phyloP scores from a whole-genome alignment of 257 asterid species.

The Solanum sejunctum region DNA sequence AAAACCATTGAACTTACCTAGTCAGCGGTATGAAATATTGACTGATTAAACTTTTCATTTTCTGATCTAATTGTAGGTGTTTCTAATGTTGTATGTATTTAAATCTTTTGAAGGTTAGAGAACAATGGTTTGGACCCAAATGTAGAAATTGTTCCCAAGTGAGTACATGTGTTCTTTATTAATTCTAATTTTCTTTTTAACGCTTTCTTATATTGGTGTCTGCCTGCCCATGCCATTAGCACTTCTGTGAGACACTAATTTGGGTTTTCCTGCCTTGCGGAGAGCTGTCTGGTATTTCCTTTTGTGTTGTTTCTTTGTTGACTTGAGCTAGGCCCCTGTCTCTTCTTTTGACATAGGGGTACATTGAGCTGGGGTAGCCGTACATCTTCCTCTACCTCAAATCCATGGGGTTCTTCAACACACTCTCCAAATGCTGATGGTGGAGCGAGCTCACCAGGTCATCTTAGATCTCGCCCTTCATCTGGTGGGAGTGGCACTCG shows the following conservation, averaged over 20 bases:
- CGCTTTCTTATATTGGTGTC: neutral
- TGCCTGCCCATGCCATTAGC: neutral
- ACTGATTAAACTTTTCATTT: neutral
- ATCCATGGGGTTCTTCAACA: constrained; percentile 72
- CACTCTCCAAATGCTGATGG: constrained; percentile 74
- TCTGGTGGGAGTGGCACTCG: constrained; percentile 95
- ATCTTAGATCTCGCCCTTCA: constrained; percentile 71
- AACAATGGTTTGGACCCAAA: constrained; percentile 90
- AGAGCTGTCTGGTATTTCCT: neutral
- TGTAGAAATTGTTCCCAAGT: constrained; percentile 98
- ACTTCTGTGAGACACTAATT: neutral
- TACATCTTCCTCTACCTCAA: constrained; percentile 65
- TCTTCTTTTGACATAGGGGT: constrained; percentile 44
- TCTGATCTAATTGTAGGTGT: neutral
- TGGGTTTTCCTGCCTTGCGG: neutral
- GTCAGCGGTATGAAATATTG: constrained; percentile 58
- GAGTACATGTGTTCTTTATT: constrained; percentile 21
- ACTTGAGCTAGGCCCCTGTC: constrained; percentile 10
- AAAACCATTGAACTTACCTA: constrained; percentile 92
- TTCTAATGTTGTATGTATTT: constrained; percentile 15
- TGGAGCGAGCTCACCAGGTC: constrained; percentile 57
- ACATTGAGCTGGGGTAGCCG: constrained; percentile 90
- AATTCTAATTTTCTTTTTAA: neutral
- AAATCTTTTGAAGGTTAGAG: constrained; percentile 61
- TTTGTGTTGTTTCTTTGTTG: neutral